phyloP scores from a whole-genome alignment of 2,329 filamentous ascomycete species.

The Trichophyton benhamiae region DNA sequence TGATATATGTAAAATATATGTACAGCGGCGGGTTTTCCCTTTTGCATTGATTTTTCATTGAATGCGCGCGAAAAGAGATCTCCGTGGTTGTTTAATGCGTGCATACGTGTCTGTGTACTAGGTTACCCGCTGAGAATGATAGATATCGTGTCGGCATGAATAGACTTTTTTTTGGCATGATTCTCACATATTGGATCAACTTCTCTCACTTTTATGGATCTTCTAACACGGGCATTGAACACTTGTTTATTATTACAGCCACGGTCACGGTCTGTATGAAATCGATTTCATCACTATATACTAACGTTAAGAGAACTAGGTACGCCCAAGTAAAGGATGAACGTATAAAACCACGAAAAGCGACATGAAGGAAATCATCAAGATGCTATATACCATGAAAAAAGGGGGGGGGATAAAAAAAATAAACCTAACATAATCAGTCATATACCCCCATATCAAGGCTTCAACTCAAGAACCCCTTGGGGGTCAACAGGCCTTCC shows the following conservation, averaged over 20 bases:
- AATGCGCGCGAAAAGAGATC: background rate
- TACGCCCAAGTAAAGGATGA: no score
- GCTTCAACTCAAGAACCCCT: constrained; percentile 20
- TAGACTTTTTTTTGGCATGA: constrained; percentile 3
- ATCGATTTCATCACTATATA: no score
- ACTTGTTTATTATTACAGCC: no score
- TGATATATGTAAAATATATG: constrained; percentile 6
- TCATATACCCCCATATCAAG: constrained; percentile 12
- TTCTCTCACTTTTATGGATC: no score
- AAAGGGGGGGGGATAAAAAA: background rate
- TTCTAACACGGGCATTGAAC: background rate
- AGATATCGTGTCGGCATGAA: constrained; percentile 5
- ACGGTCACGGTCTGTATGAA: no score
- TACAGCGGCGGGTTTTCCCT: constrained; percentile 2
- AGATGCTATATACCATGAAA: background rate
- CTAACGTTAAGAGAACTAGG: no score
- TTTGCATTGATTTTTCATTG: background rate
- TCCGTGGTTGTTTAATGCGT: background rate
- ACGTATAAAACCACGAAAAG: no score
- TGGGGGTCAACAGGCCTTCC: constrained; percentile 23
- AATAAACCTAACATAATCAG: constrained; percentile 5
- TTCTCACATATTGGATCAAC: background rate
- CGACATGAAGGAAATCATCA: no score
- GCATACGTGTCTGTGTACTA: constrained; percentile 3
- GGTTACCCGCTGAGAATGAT: constrained; percentile 3